These are phyloP conservation scores for Cryptosporidium andersoni DNA, from an alignment of 169 alveolate genomes.

Conservation along the genomic window DNA sequence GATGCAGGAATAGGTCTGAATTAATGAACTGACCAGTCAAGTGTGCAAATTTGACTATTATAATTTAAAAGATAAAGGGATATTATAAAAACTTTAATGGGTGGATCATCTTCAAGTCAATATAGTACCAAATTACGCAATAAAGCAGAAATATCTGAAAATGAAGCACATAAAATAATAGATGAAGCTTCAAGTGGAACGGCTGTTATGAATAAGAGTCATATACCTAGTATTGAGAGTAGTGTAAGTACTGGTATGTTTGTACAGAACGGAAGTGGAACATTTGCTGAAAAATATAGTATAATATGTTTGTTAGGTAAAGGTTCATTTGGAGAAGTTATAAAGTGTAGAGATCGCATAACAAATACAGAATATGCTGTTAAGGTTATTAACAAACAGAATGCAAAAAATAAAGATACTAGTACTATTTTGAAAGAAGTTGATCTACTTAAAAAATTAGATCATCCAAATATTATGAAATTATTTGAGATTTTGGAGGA, in stretches of 20 bases:
- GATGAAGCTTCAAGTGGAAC: not conserved
- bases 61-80: too few relatives aligned
- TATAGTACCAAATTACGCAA: constrained; percentile 10
- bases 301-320: constrained; percentile 88
- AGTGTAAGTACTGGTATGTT: constrained; percentile 90
- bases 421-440: constrained; percentile 86
- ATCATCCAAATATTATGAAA: constrained; percentile 91
- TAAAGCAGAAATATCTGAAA: not conserved
- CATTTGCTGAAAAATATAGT: constrained; percentile 84
- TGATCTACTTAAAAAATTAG: constrained; percentile 83
- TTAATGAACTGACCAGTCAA: too few relatives aligned
- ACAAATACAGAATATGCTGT: constrained; percentile 90
- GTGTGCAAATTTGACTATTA: too few relatives aligned
- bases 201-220: constrained; percentile 4
- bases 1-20: too few relatives aligned
- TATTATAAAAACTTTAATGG: constrained; percentile 6
- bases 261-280: constrained; percentile 84
- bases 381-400: constrained; percentile 87
- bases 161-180: not conserved
- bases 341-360: constrained; percentile 84
- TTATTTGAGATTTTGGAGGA: constrained; percentile 89
- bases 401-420: constrained; percentile 85
- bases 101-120: constrained; percentile 12
- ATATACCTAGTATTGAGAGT: constrained; percentile 64
- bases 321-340: constrained; percentile 92